A percentile compares a stretch with the other conserved stretches of the same genome.
Conservation (phyloP, 805 yeast species). For the Sugiyamaella smithiae region DNA sequence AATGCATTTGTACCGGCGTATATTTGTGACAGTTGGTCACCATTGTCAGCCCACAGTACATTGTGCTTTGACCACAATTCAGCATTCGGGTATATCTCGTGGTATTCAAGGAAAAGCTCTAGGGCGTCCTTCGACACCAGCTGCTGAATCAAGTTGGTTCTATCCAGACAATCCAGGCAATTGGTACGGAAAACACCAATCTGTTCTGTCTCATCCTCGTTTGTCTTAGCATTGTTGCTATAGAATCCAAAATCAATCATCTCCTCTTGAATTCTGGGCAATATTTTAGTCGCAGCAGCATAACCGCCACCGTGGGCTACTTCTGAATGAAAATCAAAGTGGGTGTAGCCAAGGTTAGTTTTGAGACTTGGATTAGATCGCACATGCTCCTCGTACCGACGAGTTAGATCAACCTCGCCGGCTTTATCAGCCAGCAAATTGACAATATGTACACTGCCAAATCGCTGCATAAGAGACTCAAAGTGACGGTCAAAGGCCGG, state of each 20-base stretch:
- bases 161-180: slow-evolving; percentile 90
- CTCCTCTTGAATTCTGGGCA: slow-evolving; percentile 62
- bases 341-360: slow-evolving; percentile 53
- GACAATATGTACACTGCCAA: slow-evolving; percentile 87
- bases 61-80: slow-evolving; percentile 74
- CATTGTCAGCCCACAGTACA: slow-evolving; percentile 96
- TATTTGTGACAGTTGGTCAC: slow-evolving; percentile 92
- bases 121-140: slow-evolving; percentile 73
- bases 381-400: slow-evolving; percentile 62
- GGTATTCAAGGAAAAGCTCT: slow-evolving; percentile 40
- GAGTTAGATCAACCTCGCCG: slow-evolving; percentile 70
- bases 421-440: slow-evolving; percentile 79
- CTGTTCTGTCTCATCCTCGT: slow-evolving; percentile 67
- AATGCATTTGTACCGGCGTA: slow-evolving; percentile 98
- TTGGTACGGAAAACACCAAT: slow-evolving; percentile 90
- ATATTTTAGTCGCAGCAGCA: slow-evolving; percentile 70
- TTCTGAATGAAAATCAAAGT: slow-evolving; percentile 92
- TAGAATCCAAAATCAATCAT: slow-evolving; percentile 80
- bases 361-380: slow-evolving; percentile 35
- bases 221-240: slow-evolving; percentile 57
- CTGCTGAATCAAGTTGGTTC: slow-evolving; percentile 82
- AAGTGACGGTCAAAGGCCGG: slow-evolving; percentile 87
- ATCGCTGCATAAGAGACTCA: slow-evolving; percentile 60
- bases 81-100: slow-evolving; percentile 44
- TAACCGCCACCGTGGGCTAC: slow-evolving; percentile 91